Evolutionary conservation across 768 basidiomycete species (phyloP).

Genomic region (Amanita polypyramis): DNA sequence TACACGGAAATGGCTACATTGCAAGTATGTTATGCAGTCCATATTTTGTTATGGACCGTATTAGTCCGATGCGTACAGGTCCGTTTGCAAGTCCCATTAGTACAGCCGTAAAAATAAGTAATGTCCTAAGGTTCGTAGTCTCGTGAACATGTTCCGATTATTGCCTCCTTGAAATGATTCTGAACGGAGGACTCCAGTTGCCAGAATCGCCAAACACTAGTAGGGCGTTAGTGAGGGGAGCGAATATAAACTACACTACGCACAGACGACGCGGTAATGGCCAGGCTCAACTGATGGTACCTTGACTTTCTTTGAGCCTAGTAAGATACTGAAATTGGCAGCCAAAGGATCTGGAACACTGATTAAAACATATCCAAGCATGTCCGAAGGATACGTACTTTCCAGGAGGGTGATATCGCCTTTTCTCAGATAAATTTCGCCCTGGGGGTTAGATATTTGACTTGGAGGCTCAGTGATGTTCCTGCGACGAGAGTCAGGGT

Average conservation of each 20-base stretch:
- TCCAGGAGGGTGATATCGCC: conserved; percentile 11
- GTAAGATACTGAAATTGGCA: conserved; percentile 12
- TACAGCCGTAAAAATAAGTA: not conserved
- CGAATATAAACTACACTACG: conserved; percentile 7
- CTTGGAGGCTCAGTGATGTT: conserved; percentile 17
- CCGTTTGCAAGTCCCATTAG: not conserved
- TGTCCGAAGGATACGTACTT: not conserved
- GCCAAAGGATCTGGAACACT: conserved; percentile 11
- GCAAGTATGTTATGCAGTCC: not conserved
- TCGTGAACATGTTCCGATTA: not conserved
- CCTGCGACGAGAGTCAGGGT: conserved; percentile 9
- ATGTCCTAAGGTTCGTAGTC: not conserved
- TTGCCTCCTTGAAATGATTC: conserved; percentile 3
- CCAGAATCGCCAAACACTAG: conserved; percentile 33
- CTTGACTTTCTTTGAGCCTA: conserved; percentile 10
- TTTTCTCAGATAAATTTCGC: conserved; percentile 21
- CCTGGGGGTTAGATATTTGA: conserved; percentile 24
- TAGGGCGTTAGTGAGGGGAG: not conserved
- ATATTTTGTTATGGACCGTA: not conserved
- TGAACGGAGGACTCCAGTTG: conserved; percentile 15
- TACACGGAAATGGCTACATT: conserved; percentile 1
- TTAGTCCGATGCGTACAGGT: not conserved
- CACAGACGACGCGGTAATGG: conserved; percentile 15
- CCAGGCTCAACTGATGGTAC: conserved; percentile 12
- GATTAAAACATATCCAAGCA: not conserved